Conservation (phyloP, 2,329 filamentous ascomycete species). For the Colletotrichum sojae region DNA sequence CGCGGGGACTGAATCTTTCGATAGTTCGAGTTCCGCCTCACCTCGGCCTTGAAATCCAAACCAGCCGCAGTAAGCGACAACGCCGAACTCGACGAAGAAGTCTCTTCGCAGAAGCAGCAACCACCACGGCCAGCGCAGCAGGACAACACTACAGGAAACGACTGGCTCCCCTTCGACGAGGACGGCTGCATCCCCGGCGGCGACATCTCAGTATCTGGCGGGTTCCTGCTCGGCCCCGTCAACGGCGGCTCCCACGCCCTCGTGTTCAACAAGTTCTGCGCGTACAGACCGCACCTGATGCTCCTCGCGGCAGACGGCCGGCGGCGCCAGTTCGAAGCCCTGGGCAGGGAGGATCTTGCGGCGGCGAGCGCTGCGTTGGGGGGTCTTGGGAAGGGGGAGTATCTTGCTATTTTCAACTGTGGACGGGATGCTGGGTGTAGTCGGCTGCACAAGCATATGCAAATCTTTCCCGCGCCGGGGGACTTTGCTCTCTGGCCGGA, state of each 20-base stretch:
- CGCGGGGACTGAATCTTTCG: not conserved
- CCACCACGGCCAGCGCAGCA: not conserved
- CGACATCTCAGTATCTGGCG: conserved; percentile 56
- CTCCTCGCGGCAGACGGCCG: conserved; percentile 63
- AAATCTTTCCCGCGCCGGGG: conserved; percentile 53
- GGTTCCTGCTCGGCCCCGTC: conserved; percentile 56
- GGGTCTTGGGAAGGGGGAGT: conserved; percentile 43
- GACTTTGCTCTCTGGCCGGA: conserved; percentile 48
- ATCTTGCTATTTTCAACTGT: conserved; percentile 64
- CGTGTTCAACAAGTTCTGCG: conserved; percentile 63
- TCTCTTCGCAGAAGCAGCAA: not conserved
- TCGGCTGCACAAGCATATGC: conserved; percentile 64
- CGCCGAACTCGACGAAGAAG: conserved; percentile 14
- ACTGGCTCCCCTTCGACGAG: conserved; percentile 5
- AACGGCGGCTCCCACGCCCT: conserved; percentile 58
- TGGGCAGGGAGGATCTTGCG: conserved; percentile 56
- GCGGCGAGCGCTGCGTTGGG: conserved; percentile 46
- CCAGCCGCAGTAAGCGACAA: conserved; percentile 28
- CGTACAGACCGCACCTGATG: conserved; percentile 62
- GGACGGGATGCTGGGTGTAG: conserved; percentile 60
- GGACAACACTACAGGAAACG: not conserved
- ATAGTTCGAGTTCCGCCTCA: conserved; percentile 38
- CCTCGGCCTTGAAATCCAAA: conserved; percentile 31
- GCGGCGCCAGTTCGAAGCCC: conserved; percentile 59
- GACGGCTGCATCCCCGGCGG: conserved; percentile 50